Evolutionary conservation across 768 basidiomycete genomes (phyloP).

Genomic region (Holtermanniella nyarrowii): DNA sequence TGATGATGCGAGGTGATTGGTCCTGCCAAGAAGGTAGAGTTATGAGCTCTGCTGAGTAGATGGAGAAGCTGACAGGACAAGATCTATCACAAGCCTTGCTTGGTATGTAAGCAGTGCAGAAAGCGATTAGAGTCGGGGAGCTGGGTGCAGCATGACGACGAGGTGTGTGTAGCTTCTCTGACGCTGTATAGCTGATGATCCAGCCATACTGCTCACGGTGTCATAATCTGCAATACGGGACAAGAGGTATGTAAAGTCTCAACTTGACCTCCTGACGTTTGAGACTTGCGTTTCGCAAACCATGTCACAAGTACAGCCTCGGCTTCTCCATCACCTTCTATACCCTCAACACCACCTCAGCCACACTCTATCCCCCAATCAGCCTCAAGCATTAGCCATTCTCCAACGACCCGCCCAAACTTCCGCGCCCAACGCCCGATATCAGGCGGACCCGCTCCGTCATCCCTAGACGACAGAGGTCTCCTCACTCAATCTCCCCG

Average conservation of each 20-base stretch:
- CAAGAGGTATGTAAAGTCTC: slow-evolving; percentile 15
- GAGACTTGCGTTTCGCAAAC: slow-evolving; percentile 24
- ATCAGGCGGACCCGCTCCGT: slow-evolving; percentile 15
- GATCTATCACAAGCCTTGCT: slow-evolving; percentile 35
- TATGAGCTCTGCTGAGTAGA: not conserved
- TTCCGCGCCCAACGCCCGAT: slow-evolving; percentile 21
- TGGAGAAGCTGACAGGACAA: not conserved
- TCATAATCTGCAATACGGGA: slow-evolving; percentile 33
- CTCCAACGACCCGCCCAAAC: slow-evolving; percentile 19
- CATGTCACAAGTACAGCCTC: slow-evolving; percentile 12
- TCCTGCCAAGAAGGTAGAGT: slow-evolving; percentile 28
- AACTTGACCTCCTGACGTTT: not conserved
- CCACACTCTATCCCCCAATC: not conserved
- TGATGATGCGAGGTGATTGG: slow-evolving; percentile 14
- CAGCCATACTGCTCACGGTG: slow-evolving; percentile 34
- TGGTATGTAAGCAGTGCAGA: slow-evolving; percentile 32
- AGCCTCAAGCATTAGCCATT: not conserved
- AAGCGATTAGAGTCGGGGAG: slow-evolving; percentile 34
- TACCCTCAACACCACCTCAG: slow-evolving; percentile 10
- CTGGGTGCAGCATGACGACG: slow-evolving; percentile 31
- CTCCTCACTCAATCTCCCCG: slow-evolving; percentile 29
- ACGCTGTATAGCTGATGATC: not conserved
- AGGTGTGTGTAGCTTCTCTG: slow-evolving; percentile 7
- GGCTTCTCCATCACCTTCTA: slow-evolving; percentile 5
- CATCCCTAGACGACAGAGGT: slow-evolving; percentile 31